These are phyloP conservation scores for Xylariaceae sp. DNA, from an alignment of 2,329 filamentous ascomycete species.

Conservation along the genomic window DNA sequence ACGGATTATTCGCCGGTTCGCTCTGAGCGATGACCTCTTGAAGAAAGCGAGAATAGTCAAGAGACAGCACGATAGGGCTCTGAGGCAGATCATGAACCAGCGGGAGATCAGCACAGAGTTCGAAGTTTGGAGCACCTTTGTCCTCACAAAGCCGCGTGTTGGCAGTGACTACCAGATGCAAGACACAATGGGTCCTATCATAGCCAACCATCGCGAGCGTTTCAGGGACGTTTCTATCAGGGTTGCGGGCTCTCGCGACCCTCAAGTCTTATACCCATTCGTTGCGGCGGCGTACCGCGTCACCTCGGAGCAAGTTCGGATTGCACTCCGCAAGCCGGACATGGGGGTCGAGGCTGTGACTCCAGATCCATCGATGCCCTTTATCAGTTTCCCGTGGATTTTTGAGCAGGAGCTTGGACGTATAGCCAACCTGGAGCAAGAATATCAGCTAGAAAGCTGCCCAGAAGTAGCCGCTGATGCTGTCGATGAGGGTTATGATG, in stretches of 20 bases:
- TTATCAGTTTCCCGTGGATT: constrained; percentile 95
- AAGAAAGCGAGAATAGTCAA: constrained; percentile 71
- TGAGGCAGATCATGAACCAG: constrained; percentile 83
- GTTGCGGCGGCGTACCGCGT: constrained; percentile 88
- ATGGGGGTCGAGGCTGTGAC: constrained; percentile 41
- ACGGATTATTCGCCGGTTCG: constrained; percentile 70
- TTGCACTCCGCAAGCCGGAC: constrained; percentile 57
- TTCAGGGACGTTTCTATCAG: constrained; percentile 72
- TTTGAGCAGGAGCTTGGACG: constrained; percentile 75
- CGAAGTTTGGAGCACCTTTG: constrained; percentile 88
- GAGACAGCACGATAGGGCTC: constrained; percentile 73
- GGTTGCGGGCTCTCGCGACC: constrained; percentile 64
- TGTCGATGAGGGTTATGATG: constrained; percentile 21
- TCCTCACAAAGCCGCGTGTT: constrained; percentile 74
- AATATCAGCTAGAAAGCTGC: constrained; percentile 29
- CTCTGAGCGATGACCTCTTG: constrained; percentile 60
- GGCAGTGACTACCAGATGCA: constrained; percentile 84
- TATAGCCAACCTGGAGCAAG: constrained; percentile 63
- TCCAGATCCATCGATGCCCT: constrained; percentile 64
- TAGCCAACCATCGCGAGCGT: constrained; percentile 67
- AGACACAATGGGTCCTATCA: constrained; percentile 78
- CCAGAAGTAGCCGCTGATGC: constrained; percentile 24
- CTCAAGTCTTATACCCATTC: constrained; percentile 69
- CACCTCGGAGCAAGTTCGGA: constrained; percentile 72
- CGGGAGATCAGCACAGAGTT: constrained; percentile 86